Conservation (phyloP, 2,329 filamentous ascomycete species). For the Curvularia eragrostidis region DNA sequence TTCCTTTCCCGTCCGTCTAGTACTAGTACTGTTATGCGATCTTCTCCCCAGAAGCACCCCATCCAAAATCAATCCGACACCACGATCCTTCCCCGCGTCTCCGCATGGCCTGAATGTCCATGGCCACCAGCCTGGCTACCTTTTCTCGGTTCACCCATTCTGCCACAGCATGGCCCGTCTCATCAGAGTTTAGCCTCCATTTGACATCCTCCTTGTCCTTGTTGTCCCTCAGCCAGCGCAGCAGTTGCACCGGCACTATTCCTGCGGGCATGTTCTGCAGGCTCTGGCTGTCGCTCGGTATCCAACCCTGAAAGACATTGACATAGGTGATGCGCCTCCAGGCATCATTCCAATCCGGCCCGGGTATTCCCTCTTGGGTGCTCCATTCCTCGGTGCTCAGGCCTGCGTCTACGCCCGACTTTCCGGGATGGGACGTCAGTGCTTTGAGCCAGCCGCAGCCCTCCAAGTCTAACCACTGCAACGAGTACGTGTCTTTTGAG, state of each 20-base stretch:
- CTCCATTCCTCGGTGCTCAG: conserved; percentile 12
- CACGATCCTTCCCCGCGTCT: conserved; percentile 35
- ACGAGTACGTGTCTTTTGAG: conserved; percentile 62
- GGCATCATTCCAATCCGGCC: conserved; percentile 50
- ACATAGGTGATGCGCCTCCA: conserved; percentile 56
- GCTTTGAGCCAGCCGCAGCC: conserved; percentile 66
- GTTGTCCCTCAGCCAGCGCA: conserved; percentile 48
- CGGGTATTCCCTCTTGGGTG: conserved; percentile 18
- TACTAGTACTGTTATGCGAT: neutral
- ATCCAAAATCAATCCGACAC: conserved; percentile 48
- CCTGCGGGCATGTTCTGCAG: conserved; percentile 47
- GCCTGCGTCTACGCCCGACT: conserved; percentile 1
- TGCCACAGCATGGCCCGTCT: conserved; percentile 29
- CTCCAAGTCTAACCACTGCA: conserved; percentile 68
- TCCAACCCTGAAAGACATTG: conserved; percentile 55
- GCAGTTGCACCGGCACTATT: conserved; percentile 42
- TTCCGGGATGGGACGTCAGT: conserved; percentile 51
- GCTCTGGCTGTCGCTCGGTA: conserved; percentile 42
- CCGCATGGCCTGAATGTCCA: conserved; percentile 41
- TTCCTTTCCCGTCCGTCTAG: no score
- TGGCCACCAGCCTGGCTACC: conserved; percentile 39
- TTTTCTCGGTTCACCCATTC: conserved; percentile 52
- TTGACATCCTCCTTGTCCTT: conserved; percentile 25
- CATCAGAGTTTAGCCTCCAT: conserved; percentile 29
- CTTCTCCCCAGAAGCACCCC: conserved; percentile 27